Evolutionary conservation across 2,329 filamentous ascomycete species (phyloP).

Genomic region (Ascochyta lentis): DNA sequence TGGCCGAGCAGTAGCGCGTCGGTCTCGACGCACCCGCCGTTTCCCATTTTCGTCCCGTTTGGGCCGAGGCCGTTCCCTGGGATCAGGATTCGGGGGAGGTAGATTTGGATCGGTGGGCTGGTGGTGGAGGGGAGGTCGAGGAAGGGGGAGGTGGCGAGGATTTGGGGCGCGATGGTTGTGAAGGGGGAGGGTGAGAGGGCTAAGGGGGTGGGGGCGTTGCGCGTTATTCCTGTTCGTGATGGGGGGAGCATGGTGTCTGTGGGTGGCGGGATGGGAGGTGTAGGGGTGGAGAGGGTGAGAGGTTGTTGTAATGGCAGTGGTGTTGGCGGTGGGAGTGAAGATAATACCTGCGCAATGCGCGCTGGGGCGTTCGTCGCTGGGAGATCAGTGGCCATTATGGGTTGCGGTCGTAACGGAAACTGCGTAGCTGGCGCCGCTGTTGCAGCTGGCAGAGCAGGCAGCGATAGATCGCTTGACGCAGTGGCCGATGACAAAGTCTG

Average conservation of each 20-base stretch:
- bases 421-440: neutral
- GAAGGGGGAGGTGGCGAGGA: slow-evolving; percentile 26
- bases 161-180: slow-evolving; percentile 7
- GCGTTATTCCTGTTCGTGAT: slow-evolving; percentile 18
- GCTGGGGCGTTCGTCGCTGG: neutral
- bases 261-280: neutral
- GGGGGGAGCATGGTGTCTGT: slow-evolving; percentile 4
- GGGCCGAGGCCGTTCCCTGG: slow-evolving; percentile 11
- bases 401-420: neutral
- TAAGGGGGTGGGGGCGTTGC: slow-evolving; percentile 21
- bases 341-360: too few relatives aligned
- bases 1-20: slow-evolving; percentile 42
- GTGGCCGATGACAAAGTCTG: neutral
- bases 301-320: neutral
- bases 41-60: slow-evolving; percentile 1
- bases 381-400: neutral
- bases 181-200: neutral
- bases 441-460: neutral
- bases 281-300: too few relatives aligned
- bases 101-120: slow-evolving; percentile 37
- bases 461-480: neutral
- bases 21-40: slow-evolving; percentile 21
- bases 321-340: neutral
- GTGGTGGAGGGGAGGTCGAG: slow-evolving; percentile 1
- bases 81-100: slow-evolving; percentile 32